A percentile compares a stretch with the other conserved stretches of the same genome.
Conservation (phyloP, 495 filamentous ascomycete species). For the Podospora appendiculata region DNA sequence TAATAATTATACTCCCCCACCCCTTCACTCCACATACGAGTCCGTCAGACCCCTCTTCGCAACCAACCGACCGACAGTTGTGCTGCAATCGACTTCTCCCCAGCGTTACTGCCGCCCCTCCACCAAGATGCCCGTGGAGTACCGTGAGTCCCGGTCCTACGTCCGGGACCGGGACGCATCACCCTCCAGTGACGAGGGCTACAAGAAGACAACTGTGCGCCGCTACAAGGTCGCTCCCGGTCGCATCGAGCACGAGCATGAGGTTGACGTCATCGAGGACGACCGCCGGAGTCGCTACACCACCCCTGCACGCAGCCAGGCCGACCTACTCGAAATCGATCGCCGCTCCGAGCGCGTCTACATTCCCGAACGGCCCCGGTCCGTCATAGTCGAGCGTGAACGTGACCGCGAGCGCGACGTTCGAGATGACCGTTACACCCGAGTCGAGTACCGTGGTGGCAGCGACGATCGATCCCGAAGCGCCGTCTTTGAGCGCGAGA, state of each 20-base stretch:
- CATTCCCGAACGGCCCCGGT: slow-evolving; percentile 38
- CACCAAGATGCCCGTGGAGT: slow-evolving; percentile 36
- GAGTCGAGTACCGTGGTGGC: slow-evolving; percentile 14
- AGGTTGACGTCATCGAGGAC: slow-evolving; percentile 40
- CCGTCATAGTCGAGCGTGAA: slow-evolving; percentile 30
- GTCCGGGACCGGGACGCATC: slow-evolving; percentile 37
- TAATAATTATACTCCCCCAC: not conserved
- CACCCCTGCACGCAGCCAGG: slow-evolving; percentile 19
- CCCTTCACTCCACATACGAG: not conserved
- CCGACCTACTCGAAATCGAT: slow-evolving; percentile 39
- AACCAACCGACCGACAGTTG: too few relatives aligned
- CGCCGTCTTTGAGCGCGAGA: slow-evolving; percentile 23
- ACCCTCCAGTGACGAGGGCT: slow-evolving; percentile 39
- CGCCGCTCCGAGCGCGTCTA: slow-evolving; percentile 35
- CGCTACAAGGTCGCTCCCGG: slow-evolving; percentile 44
- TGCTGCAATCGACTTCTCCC: not conserved
- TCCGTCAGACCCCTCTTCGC: too few relatives aligned
- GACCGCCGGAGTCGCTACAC: slow-evolving; percentile 37
- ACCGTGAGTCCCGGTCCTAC: slow-evolving; percentile 39
- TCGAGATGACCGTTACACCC: slow-evolving; percentile 24
- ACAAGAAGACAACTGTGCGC: slow-evolving; percentile 43
- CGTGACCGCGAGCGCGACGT: slow-evolving; percentile 39
- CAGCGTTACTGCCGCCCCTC: not conserved
- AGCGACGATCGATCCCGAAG: slow-evolving; percentile 23
- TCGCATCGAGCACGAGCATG: slow-evolving; percentile 34